These are phyloP conservation scores for Talaromyces borbonicus DNA, from an alignment of 495 filamentous ascomycete genomes.

Conservation along the genomic window DNA sequence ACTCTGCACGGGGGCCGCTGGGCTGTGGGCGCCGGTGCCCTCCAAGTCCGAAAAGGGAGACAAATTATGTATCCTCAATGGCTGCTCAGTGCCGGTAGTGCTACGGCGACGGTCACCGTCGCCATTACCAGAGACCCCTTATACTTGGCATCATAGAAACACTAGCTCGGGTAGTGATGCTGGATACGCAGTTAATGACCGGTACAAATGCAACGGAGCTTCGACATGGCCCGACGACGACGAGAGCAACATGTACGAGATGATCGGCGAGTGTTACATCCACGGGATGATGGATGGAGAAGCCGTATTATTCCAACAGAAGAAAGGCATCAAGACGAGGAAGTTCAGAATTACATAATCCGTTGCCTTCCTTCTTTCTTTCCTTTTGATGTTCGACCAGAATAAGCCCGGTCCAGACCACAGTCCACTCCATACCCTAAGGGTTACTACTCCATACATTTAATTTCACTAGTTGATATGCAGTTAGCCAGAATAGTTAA, in stretches of 20 bases:
- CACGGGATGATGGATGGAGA: conserved; percentile 22
- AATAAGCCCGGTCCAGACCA: not conserved
- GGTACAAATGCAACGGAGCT: not conserved
- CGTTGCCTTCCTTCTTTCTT: not conserved
- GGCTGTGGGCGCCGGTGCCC: conserved; percentile 1
- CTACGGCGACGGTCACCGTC: not conserved
- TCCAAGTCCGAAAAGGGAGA: not conserved
- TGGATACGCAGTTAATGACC: not conserved
- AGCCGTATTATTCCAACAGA: conserved; percentile 4
- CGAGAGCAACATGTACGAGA: conserved; percentile 8
- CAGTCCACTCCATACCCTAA: no score
- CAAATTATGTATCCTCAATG: conserved; percentile 7
- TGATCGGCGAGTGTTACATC: conserved; percentile 20
- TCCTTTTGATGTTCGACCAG: not conserved
- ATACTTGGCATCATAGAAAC: no score
- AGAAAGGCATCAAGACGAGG: not conserved
- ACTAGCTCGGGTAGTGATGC: no score
- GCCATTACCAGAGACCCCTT: no score
- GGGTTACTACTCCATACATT: no score
- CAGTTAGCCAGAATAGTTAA: no score
- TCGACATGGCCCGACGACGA: not conserved
- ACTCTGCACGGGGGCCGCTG: not conserved
- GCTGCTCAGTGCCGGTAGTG: conserved; percentile 8
- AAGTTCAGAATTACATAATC: not conserved
- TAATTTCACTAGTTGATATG: no score